Evolutionary conservation across 257 asterid genomes (phyloP), one percentile per base, ranked within the genome.

Genomic region (Cinchona pubescens): DNA sequence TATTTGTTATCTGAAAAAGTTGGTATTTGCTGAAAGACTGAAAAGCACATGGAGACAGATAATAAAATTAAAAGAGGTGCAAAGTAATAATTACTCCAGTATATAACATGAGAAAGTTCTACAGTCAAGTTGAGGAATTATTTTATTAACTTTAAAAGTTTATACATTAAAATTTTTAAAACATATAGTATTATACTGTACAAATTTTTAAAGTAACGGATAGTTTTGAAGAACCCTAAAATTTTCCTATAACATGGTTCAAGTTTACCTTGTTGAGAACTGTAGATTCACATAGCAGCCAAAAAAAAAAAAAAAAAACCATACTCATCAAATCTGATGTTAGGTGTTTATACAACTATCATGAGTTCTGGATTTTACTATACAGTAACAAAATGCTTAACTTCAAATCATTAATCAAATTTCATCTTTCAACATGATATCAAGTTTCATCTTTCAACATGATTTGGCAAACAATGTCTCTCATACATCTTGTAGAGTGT

Each of bases 381-480:
- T n/a, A n/a, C n/a, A 45, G 1, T 69, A 46, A 29, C 42, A 30
- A 32, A 27, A 69, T 69, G 43, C 29, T 69, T 29, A 46, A 29
- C 38, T 48, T 46, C 60, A 48, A 46, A 69, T 30, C 73, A n/a
- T 49, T 69, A 8, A 69, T 45, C 27, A 46, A 5, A 45, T 12
- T 68, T 35, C 60, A 45, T 46, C 12, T 45, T 46, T 46, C 61
- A 69, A 16, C 60, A 69, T 46, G 60, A 69, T 69, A 69, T 45
- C 27, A 46, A 5, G 29, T 12, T 68, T 35, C 60, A 45, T 46
- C 12, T 45, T 46, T 46, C 61, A 69, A 16, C 60, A 69, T 46
- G 60, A 69, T 69, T 69, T 45, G 55, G 19, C 18, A 46, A 69
- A 35, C 16, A 69, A 69, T 69, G 73, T 45, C 29, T 60, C 1